A percentile compares a stretch with the other conserved stretches of the same genome.
Conservation (phyloP, 768 basidiomycete species). For the Rhizopogon rudus region DNA sequence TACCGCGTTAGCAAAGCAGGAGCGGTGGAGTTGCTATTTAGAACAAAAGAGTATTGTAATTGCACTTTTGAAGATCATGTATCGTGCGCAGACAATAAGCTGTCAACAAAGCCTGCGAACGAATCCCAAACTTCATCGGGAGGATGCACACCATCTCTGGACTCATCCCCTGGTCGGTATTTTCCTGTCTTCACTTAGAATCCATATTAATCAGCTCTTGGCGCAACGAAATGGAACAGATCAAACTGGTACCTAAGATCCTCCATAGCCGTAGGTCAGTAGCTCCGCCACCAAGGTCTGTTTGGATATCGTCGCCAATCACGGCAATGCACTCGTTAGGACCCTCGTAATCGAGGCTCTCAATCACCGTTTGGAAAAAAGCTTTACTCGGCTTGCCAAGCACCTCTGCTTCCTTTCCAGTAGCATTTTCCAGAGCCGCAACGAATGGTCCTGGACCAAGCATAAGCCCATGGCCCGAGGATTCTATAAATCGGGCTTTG, state of each 20-base stretch:
- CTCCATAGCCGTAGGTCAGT: slow-evolving; percentile 56
- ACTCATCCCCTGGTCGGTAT: slow-evolving; percentile 58
- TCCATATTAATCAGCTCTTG: background rate
- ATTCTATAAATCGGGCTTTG: slow-evolving; percentile 47
- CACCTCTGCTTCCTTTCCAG: slow-evolving; percentile 41
- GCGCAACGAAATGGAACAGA: slow-evolving; percentile 2
- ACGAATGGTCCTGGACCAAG: slow-evolving; percentile 73
- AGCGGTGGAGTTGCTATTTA: slow-evolving; percentile 1
- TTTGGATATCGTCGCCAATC: slow-evolving; percentile 62
- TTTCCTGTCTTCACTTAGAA: slow-evolving; percentile 61
- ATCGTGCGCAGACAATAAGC: background rate
- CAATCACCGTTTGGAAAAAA: slow-evolving; percentile 58
- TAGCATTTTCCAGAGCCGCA: slow-evolving; percentile 52
- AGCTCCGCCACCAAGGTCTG: slow-evolving; percentile 62
- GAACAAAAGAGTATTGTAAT: background rate
- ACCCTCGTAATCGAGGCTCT: slow-evolving; percentile 30
- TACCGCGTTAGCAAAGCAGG: slow-evolving; percentile 18
- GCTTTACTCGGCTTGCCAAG: slow-evolving; percentile 59
- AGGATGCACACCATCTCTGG: slow-evolving; percentile 27
- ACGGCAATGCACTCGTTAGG: slow-evolving; percentile 36
- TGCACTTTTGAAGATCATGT: background rate
- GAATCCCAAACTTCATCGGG: slow-evolving; percentile 52
- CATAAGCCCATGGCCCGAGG: slow-evolving; percentile 43
- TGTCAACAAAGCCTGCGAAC: slow-evolving; percentile 53
- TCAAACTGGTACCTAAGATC: slow-evolving; percentile 44